These are phyloP conservation scores for Viridothelium virens DNA, from an alignment of 495 filamentous ascomycete species.

Conservation along the genomic window DNA sequence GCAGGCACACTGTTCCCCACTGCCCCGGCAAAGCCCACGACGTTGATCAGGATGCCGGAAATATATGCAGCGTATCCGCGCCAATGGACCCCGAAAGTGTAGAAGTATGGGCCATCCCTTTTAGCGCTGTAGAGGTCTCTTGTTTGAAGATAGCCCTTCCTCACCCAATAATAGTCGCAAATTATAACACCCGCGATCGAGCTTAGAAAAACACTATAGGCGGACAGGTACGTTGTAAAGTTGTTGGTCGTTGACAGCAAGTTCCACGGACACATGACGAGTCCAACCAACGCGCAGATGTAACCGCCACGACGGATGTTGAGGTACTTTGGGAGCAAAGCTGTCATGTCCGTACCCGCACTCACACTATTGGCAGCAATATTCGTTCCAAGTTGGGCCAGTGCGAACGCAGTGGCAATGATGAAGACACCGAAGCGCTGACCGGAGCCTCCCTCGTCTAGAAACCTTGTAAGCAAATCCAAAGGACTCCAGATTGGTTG, in stretches of 20 bases:
- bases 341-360: conserved; percentile 81
- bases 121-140: conserved; percentile 71
- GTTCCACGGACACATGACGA: conserved; percentile 87
- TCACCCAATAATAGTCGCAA: conserved; percentile 84
- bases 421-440: conserved; percentile 87
- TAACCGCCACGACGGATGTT: conserved; percentile 89
- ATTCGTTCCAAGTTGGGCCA: conserved; percentile 88
- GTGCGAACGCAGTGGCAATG: conserved; percentile 70
- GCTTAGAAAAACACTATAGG: conserved; percentile 92
- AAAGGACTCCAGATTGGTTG: conserved; percentile 84
- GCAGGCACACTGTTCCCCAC: conserved; percentile 64
- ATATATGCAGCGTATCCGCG: conserved; percentile 79
- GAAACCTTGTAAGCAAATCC: conserved; percentile 63
- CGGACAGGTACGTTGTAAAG: conserved; percentile 90
- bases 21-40: conserved; percentile 83
- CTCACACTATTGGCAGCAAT: conserved; percentile 66
- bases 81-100: conserved; percentile 66
- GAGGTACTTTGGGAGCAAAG: conserved; percentile 75
- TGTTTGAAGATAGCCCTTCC: conserved; percentile 72
- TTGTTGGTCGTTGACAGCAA: conserved; percentile 69
- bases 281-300: conserved; percentile 72
- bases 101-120: conserved; percentile 63
- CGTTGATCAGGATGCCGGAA: conserved; percentile 79
- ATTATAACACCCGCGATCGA: conserved; percentile 88
- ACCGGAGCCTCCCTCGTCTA: conserved; percentile 61